Evolutionary conservation across 805 yeast genomes (phyloP).

Genomic region (Candida chilensis): DNA sequence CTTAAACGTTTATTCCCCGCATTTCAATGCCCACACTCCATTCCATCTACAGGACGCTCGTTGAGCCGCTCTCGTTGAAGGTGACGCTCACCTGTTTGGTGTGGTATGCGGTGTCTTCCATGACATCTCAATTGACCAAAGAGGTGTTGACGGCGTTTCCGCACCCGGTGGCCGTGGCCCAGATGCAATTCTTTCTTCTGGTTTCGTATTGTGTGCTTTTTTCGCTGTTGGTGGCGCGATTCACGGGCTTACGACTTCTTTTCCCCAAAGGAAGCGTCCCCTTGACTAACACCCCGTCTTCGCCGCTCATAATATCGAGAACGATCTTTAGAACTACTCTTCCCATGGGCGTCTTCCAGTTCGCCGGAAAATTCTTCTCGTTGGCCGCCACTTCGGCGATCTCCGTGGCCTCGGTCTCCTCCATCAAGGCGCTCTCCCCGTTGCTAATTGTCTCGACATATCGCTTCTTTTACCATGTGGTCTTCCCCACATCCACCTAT

Average conservation of each 20-base stretch:
- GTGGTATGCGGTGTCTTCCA: constrained; percentile 28
- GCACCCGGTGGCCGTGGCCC: constrained; percentile 25
- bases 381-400: constrained; percentile 58
- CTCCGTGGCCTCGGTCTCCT: constrained; percentile 62
- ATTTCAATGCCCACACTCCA: too few species aligned
- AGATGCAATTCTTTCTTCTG: constrained; percentile 22
- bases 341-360: constrained; percentile 61
- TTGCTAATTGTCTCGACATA: constrained; percentile 50
- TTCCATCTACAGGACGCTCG: too few species aligned
- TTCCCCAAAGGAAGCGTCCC: constrained; percentile 57
- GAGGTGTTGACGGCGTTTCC: constrained; percentile 17
- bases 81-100: constrained; percentile 18
- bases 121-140: constrained; percentile 28
- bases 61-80: constrained; percentile 18
- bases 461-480: constrained; percentile 38
- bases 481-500: constrained; percentile 40
- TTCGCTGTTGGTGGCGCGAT: constrained; percentile 9
- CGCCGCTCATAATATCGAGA: constrained; percentile 6
- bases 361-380: constrained; percentile 53
- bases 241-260: constrained; percentile 1
- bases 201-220: constrained; percentile 16
- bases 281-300: constrained; percentile 6
- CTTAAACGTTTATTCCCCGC: too few species aligned
- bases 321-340: constrained; percentile 38
- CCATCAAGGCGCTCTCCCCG: constrained; percentile 63